A percentile compares a stretch with the other conserved stretches of the same genome.
Conservation (phyloP, 2,329 filamentous ascomycete genomes). For the Pseudofabraea citricarpa region DNA sequence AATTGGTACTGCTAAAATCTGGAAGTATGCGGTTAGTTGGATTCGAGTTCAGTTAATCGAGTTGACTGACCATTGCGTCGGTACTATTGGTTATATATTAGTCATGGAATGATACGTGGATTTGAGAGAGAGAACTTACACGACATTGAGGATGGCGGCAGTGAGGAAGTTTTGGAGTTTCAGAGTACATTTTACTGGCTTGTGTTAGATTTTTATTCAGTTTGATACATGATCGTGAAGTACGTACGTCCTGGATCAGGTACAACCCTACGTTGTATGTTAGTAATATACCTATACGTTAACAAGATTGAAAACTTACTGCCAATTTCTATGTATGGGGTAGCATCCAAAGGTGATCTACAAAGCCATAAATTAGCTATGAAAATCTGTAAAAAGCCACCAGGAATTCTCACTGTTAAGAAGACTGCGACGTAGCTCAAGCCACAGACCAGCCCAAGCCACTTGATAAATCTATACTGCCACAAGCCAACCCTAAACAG, state of each 20-base stretch:
- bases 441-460: conserved; percentile 20
- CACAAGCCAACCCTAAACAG: conserved; percentile 24
- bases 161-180: neutral
- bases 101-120: neutral
- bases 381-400: conserved; percentile 13
- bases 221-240: neutral
- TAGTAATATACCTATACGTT: neutral
- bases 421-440: conserved; percentile 28
- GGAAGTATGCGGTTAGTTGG: conserved; percentile 25
- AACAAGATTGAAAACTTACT: neutral
- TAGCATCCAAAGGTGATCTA: conserved; percentile 1
- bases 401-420: conserved; percentile 23
- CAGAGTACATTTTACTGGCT: neutral
- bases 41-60: neutral
- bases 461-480: conserved; percentile 25
- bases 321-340: neutral
- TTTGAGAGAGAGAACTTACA: neutral
- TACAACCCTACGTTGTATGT: neutral
- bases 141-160: neutral
- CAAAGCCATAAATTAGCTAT: neutral
- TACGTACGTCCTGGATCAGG: neutral
- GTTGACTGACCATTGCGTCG: neutral
- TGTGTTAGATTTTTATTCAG: neutral
- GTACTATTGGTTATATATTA: neutral
- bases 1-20: conserved; percentile 28